Evolutionary conservation across 2,329 filamentous ascomycete genomes (phyloP).

Genomic region (Venturia effusa): DNA sequence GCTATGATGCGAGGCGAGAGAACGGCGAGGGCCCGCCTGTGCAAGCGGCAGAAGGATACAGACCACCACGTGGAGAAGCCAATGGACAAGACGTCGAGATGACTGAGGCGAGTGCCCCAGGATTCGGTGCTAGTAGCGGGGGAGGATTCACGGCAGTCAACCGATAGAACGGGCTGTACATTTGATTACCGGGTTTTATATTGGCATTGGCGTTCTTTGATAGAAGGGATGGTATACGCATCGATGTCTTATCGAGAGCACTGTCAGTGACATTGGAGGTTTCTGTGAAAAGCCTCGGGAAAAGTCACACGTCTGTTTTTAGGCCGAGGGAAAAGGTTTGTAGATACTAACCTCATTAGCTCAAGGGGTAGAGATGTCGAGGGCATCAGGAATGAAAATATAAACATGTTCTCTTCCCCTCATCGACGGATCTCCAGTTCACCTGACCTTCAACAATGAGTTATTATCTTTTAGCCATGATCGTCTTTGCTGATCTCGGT

Average conservation of each 20-base stretch:
- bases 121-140: conserved; percentile 3
- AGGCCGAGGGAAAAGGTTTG: not conserved
- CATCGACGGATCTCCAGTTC: too few species aligned
- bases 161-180: conserved; percentile 15
- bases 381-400: not conserved
- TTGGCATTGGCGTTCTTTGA: not conserved
- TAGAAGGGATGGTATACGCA: not conserved
- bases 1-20: not conserved
- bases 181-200: not conserved
- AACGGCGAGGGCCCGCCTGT: conserved; percentile 7
- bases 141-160: conserved; percentile 28
- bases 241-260: not conserved
- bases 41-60: conserved; percentile 14
- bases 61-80: conserved; percentile 24
- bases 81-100: conserved; percentile 25
- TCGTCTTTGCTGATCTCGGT: not conserved
- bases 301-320: not conserved
- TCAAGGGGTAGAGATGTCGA: not conserved
- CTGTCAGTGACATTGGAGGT: not conserved
- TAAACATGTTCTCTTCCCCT: not conserved
- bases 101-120: conserved; percentile 20
- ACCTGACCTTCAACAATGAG: too few species aligned
- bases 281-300: not conserved
- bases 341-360: not conserved
- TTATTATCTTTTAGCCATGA: too few species aligned